phyloP scores from a whole-genome alignment of 2,329 filamentous ascomycete genomes.

The Fusarium coicis region DNA sequence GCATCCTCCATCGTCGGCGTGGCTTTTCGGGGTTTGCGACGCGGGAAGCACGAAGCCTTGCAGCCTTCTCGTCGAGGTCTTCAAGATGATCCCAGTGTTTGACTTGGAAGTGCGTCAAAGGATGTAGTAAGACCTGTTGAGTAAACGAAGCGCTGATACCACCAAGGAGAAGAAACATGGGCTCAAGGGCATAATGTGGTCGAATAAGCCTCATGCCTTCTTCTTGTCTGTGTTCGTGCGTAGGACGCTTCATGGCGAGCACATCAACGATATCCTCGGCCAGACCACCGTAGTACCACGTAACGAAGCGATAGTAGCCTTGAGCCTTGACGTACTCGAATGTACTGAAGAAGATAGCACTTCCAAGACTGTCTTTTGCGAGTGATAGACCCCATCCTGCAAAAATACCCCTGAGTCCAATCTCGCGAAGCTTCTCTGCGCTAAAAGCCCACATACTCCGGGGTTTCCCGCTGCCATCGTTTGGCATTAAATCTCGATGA shows the following conservation, averaged over 20 bases:
- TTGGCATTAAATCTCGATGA: constrained; percentile 59
- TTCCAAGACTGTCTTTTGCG: constrained; percentile 75
- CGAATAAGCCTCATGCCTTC: constrained; percentile 64
- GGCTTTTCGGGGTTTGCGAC: constrained; percentile 47
- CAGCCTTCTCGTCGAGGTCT: constrained; percentile 72
- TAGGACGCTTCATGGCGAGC: constrained; percentile 59
- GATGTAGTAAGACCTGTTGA: constrained; percentile 77
- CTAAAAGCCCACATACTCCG: constrained; percentile 80
- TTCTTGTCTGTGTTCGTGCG: constrained; percentile 29
- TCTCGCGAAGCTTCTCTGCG: constrained; percentile 71
- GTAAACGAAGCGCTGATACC: constrained; percentile 75
- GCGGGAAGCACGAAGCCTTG: constrained; percentile 54
- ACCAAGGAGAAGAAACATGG: constrained; percentile 75
- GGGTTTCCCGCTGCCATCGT: constrained; percentile 54
- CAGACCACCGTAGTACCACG: constrained; percentile 73
- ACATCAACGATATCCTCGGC: constrained; percentile 62
- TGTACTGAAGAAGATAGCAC: constrained; percentile 77
- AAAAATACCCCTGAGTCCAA: constrained; percentile 77
- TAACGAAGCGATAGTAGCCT: constrained; percentile 75
- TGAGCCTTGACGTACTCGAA: constrained; percentile 84
- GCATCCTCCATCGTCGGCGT: constrained; percentile 60
- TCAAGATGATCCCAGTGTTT: constrained; percentile 80
- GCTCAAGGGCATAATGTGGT: constrained; percentile 81
- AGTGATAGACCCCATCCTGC: constrained; percentile 78
- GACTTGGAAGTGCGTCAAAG: constrained; percentile 75